Evolutionary conservation across 2,329 filamentous ascomycete species (phyloP).

Genomic region (Hypocreales sp.): DNA sequence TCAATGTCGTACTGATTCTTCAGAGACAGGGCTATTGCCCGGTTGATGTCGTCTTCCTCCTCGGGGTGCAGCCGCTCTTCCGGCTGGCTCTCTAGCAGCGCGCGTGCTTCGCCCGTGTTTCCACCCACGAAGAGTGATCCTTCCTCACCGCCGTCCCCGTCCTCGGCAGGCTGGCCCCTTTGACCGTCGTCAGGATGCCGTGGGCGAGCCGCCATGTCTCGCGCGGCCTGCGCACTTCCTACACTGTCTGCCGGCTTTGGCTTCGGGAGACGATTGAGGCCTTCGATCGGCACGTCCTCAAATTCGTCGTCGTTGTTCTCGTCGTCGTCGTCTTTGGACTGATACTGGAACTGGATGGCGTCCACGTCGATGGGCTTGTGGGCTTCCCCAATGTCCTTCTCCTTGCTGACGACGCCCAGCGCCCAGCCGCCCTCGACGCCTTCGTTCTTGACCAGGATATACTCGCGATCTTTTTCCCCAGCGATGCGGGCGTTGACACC

Average conservation of each 20-base stretch:
- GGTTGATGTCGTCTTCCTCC: constrained; percentile 49
- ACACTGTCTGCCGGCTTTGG: constrained; percentile 7
- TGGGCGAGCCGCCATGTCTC: constrained; percentile 9
- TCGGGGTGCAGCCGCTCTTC: constrained; percentile 23
- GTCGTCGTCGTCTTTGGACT: constrained; percentile 44
- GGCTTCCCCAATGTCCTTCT: constrained; percentile 62
- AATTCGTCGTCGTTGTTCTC: constrained; percentile 64
- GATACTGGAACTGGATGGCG: constrained; percentile 39
- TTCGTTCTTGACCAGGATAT: constrained; percentile 91
- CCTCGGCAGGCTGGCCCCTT: constrained; percentile 7
- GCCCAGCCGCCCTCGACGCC: constrained; percentile 94
- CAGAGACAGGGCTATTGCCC: constrained; percentile 75
- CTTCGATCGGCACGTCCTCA: constrained; percentile 85
- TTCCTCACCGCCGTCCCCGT: constrained; percentile 22
- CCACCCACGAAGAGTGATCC: constrained; percentile 34
- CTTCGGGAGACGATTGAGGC: constrained; percentile 70
- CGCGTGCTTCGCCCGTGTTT: constrained; percentile 9
- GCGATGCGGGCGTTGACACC: constrained; percentile 52
- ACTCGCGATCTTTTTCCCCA: constrained; percentile 80
- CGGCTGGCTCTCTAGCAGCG: constrained; percentile 11
- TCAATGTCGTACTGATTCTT: constrained; percentile 39
- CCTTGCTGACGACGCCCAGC: constrained; percentile 77
- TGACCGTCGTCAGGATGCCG: constrained; percentile 12
- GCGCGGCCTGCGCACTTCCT: constrained; percentile 11
- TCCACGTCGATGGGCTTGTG: constrained; percentile 92